Evolutionary conservation across 148 eudicot species (phyloP).

Genomic region (Camellia lanceoleosa): DNA sequence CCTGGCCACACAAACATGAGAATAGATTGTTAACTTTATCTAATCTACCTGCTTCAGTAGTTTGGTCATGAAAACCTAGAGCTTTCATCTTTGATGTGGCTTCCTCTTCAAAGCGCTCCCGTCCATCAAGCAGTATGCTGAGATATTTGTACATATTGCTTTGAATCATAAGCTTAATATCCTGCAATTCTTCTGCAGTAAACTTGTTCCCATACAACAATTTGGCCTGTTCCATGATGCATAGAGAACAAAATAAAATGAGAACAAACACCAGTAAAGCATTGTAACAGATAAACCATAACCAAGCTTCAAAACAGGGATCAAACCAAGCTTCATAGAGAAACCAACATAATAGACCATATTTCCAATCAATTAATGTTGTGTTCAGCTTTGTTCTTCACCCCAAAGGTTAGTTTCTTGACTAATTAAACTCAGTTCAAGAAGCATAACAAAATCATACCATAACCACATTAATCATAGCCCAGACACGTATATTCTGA

Average conservation of each 20-base stretch:
- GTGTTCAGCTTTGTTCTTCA: not conserved
- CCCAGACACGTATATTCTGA: not conserved
- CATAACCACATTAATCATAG: not conserved
- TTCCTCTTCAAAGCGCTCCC: slow-evolving; percentile 94
- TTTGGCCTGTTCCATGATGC: slow-evolving; percentile 63
- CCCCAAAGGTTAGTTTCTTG: not conserved
- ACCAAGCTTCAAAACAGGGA: not conserved
- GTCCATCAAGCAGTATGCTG: slow-evolving; percentile 86
- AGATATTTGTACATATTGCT: slow-evolving; percentile 91
- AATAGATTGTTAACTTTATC: not conserved
- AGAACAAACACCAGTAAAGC: not conserved
- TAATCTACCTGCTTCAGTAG: slow-evolving; percentile 46
- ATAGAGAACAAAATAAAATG: slow-evolving; percentile 14
- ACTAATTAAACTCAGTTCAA: not conserved
- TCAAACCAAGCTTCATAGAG: not conserved
- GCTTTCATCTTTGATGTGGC: slow-evolving; percentile 36
- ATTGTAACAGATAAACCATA: not conserved
- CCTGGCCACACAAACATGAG: slow-evolving; percentile 2
- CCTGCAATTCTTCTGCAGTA: slow-evolving; percentile 70
- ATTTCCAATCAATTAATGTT: not conserved
- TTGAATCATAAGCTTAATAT: slow-evolving; percentile 90
- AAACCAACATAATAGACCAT: not conserved
- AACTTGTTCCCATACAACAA: slow-evolving; percentile 80
- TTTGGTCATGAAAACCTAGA: slow-evolving; percentile 26
- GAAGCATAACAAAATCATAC: not conserved